Percentiles rank a stretch among this genome's conserved stretches.
Conservation (phyloP, 169 alveolate genomes). For the Plasmodium cynomolgi region DNA sequence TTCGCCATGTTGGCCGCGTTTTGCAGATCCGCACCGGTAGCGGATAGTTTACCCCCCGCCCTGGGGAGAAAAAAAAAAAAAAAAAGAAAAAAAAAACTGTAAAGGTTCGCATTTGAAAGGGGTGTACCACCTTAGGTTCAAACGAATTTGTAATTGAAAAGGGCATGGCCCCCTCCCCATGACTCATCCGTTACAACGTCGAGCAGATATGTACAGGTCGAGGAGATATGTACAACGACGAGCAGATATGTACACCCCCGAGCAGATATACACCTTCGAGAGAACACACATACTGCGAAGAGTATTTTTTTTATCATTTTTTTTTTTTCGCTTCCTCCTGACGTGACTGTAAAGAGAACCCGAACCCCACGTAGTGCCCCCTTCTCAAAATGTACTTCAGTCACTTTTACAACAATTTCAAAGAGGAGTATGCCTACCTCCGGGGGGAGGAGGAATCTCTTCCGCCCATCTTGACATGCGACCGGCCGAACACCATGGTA, state of each 20-base stretch:
- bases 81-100: not conserved
- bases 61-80: not conserved
- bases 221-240: no score
- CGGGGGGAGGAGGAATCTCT: constrained; percentile 22
- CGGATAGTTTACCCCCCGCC: not conserved
- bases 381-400: constrained; percentile 29
- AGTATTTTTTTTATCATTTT: not conserved
- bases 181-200: not conserved
- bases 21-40: not conserved
- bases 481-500: constrained; percentile 42
- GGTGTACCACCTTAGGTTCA: not conserved
- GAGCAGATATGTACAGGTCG: not conserved
- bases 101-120: not conserved
- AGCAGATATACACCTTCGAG: not conserved
- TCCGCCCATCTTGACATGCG: constrained; percentile 35
- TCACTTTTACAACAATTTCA: constrained; percentile 47
- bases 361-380: not conserved
- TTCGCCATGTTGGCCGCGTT: not conserved
- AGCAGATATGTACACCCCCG: no score
- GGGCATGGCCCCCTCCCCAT: not conserved
- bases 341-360: not conserved
- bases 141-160: not conserved
- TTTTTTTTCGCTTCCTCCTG: not conserved
- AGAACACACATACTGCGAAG: not conserved
- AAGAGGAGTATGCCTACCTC: constrained; percentile 58